These are phyloP conservation scores for Elaeagnus macrophylla DNA, from an alignment of 306 rosid species.

Conservation along the genomic window DNA sequence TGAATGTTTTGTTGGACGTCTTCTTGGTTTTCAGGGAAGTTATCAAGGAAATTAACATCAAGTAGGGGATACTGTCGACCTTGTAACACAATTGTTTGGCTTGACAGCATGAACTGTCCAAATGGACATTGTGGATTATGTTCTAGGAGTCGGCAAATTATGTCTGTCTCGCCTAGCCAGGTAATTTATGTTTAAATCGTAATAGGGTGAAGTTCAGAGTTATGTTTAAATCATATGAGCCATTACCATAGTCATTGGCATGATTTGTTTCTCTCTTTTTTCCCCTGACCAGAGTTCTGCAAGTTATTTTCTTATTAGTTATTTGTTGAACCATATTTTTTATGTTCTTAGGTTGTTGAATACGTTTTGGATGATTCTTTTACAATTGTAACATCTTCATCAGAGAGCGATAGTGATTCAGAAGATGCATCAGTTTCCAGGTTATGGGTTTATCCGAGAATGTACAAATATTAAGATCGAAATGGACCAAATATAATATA, in stretches of 20 bases:
- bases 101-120: slow-evolving; percentile 51
- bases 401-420: slow-evolving; percentile 76
- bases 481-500: too few relatives aligned
- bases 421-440: slow-evolving; percentile 40
- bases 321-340: not conserved
- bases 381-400: slow-evolving; percentile 27
- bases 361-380: slow-evolving; percentile 44
- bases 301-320: too few relatives aligned
- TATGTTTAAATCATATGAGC: too few relatives aligned
- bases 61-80: slow-evolving; percentile 63
- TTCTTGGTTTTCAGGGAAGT: slow-evolving; percentile 34
- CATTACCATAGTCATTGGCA: too few relatives aligned
- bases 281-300: too few relatives aligned
- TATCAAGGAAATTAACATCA: slow-evolving; percentile 37
- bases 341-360: slow-evolving; percentile 42
- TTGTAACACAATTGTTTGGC: slow-evolving; percentile 66
- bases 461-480: not conserved
- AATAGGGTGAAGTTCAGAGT: not conserved
- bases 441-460: slow-evolving; percentile 58
- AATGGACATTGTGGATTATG: slow-evolving; percentile 24
- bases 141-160: slow-evolving; percentile 36
- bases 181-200: slow-evolving; percentile 25
- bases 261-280: too few relatives aligned
- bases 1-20: not conserved
- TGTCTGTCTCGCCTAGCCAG: slow-evolving; percentile 48